Evolutionary conservation across 805 yeast genomes (phyloP).

Genomic region (Cyberlindnera sargentensis): DNA sequence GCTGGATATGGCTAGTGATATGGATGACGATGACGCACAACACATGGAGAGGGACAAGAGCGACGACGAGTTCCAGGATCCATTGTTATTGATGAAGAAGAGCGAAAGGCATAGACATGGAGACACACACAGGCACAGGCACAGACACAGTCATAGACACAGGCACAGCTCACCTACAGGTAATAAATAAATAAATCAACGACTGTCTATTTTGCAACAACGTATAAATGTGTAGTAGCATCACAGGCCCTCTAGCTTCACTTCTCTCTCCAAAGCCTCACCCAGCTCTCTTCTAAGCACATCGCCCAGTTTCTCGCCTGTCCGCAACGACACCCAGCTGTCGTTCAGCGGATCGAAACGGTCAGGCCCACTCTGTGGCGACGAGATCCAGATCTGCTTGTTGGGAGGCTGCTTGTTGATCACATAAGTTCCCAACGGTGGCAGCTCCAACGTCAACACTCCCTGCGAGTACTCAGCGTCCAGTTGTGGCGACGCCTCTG

Average conservation of each 20-base stretch:
- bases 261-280: constrained; percentile 23
- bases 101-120: background rate
- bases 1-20: constrained; percentile 22
- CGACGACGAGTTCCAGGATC: constrained; percentile 22
- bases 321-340: constrained; percentile 76
- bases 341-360: constrained; percentile 68
- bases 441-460: constrained; percentile 67
- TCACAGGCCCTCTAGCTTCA: background rate
- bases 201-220: no score
- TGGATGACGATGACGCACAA: background rate
- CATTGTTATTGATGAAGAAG: constrained; percentile 16
- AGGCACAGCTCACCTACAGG: background rate
- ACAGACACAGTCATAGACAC: constrained; percentile 2
- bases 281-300: constrained; percentile 45
- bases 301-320: constrained; percentile 40
- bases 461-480: constrained; percentile 82
- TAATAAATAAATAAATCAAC: no score
- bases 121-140: background rate
- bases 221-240: no score
- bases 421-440: constrained; percentile 77
- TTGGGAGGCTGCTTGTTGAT: constrained; percentile 97
- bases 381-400: constrained; percentile 91
- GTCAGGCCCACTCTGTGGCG: constrained; percentile 93
- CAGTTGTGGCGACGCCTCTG: constrained; percentile 56
- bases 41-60: background rate